Conservation (phyloP, 2,329 filamentous ascomycete species). For the Lachnellula hyalina region DNA sequence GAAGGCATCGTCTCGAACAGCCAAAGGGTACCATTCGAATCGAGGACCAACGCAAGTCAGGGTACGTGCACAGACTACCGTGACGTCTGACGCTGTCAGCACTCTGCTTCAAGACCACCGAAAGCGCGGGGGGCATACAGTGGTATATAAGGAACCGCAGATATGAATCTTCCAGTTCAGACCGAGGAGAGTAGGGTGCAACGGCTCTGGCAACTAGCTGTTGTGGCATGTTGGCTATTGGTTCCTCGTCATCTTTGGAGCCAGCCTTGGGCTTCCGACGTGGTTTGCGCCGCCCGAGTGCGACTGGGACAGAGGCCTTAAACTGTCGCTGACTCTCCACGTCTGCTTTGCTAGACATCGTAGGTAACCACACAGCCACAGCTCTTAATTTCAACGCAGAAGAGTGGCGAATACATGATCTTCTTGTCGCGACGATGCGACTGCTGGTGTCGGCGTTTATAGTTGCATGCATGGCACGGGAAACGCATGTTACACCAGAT, state of each 20-base stretch:
- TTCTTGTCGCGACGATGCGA: neutral
- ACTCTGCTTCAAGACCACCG: neutral
- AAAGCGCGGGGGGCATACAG: constrained; percentile 9
- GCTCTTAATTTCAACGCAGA: too few relatives aligned
- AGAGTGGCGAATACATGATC: too few relatives aligned
- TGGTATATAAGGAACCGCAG: constrained; percentile 20
- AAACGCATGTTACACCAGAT: too few relatives aligned
- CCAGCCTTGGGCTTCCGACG: neutral
- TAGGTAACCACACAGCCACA: neutral
- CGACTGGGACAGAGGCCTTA: neutral
- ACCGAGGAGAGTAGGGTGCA: constrained; percentile 11
- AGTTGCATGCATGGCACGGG: neutral
- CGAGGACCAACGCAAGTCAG: constrained; percentile 18
- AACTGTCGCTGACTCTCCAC: neutral
- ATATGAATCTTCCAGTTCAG: constrained; percentile 12
- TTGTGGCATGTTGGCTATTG: constrained; percentile 2
- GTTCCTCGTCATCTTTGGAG: neutral
- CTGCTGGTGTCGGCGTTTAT: neutral
- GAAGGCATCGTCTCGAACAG: constrained; percentile 19
- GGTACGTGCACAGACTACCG: constrained; percentile 10
- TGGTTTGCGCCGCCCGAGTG: constrained; percentile 1
- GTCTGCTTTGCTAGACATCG: neutral
- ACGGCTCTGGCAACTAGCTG: constrained; percentile 14
- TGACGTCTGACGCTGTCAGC: constrained; percentile 19
- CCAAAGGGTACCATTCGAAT: constrained; percentile 22